phyloP scores from a whole-genome alignment of 805 yeast species.

The Saccharomycopsis javanensis region DNA sequence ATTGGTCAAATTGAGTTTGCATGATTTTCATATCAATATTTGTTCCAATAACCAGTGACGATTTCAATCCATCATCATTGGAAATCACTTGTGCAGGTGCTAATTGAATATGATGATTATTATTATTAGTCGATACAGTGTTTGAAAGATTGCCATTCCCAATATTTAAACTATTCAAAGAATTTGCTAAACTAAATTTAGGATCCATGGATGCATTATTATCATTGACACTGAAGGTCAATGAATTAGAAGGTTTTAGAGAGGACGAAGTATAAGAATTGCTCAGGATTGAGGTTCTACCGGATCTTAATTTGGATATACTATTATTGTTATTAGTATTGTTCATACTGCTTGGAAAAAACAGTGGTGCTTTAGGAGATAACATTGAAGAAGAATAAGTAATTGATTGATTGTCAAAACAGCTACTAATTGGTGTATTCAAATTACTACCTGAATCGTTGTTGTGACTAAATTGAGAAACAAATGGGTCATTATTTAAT shows the following conservation, averaged over 20 bases:
- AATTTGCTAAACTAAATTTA: neutral
- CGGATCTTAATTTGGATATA: neutral
- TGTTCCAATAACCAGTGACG: neutral
- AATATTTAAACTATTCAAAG: neutral
- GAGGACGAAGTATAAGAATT: neutral
- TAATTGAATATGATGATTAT: neutral
- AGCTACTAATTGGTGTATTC: neutral
- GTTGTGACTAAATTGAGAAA: neutral
- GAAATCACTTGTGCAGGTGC: neutral
- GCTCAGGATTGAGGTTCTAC: neutral
- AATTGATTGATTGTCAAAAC: conserved; percentile 1
- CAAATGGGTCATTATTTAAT: neutral
- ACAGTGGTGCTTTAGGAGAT: neutral
- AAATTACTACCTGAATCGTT: neutral
- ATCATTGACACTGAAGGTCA: neutral
- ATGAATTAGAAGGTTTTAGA: neutral
- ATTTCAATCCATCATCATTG: neutral
- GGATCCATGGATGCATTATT: neutral
- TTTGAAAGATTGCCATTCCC: neutral
- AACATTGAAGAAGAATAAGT: neutral
- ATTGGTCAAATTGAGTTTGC: neutral
- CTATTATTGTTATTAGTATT: neutral
- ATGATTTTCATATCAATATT: neutral
- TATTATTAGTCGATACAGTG: neutral
- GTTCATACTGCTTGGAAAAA: neutral